Evolutionary conservation across 2,329 filamentous ascomycete genomes (phyloP), one percentile per base, ranked within the genome.

Genomic region (Paecilomyces formosus): DNA sequence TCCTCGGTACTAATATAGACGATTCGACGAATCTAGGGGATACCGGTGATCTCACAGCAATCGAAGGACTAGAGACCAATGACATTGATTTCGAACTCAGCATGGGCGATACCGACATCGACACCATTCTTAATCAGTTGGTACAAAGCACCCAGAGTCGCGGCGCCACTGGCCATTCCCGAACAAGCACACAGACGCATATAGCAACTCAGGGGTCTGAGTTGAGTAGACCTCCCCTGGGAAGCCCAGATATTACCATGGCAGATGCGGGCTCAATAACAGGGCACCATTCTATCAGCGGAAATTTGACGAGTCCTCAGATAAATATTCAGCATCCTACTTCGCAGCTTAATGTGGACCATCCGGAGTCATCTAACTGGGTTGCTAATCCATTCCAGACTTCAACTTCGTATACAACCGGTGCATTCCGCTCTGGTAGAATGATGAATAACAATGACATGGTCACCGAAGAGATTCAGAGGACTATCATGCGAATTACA

Each of bases 401-500:
- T 5, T 45, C 39, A 45, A 45, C 3, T 8, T 6, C 39, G 8
- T 18, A n/a, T 45, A 45, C n/a, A 8, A 45, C 15, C 9, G 39
- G 18, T 9, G 15, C 3, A n/a, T 6, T 6, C 18, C n/a, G 9
- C n/a, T 21, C n/a, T 9, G 7, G n/a, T 8, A 5, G 15, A 45
- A 45, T 45, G 15, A 45, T 3, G 5, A 45, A 9, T 18, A 45
- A 45, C 39, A 45, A 15, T 45, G 39, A 45, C 9, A 18, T 55
- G 7, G 53, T 67, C 18, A 56, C 58, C 1, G 67, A 68, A 33
- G 60, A 58, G 5, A 53, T 73, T 22, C 65, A 71, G 58, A 65
- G 60, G 21, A 54, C 62, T 1, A 45, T 74, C n/a, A 62, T 71
- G 55, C 60, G 63, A 8, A 58, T 68, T 8, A 62, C 66, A 8